These are phyloP conservation scores for Pulveroboletus sp. DNA, from an alignment of 768 basidiomycete species.

Conservation along the genomic window DNA sequence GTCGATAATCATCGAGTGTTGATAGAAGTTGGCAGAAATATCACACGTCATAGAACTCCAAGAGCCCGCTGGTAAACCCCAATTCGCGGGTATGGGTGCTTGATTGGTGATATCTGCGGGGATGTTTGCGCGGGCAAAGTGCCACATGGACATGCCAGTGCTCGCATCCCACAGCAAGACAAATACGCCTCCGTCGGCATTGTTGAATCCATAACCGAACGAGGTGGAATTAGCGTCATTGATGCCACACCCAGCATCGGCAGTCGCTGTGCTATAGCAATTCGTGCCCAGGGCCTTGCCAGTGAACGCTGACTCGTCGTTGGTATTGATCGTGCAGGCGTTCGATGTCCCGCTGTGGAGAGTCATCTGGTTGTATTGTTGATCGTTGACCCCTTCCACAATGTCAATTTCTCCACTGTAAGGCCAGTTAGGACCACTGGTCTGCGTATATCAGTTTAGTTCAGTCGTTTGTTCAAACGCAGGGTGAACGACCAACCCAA, in stretches of 20 bases:
- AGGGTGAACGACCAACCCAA: conserved; percentile 32
- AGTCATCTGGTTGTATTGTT: conserved; percentile 56
- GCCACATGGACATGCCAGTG: conserved; percentile 51
- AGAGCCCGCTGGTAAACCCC: conserved; percentile 50
- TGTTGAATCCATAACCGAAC: conserved; percentile 38
- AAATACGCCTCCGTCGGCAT: conserved; percentile 46
- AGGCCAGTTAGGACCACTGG: conserved; percentile 51
- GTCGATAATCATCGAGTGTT: conserved; percentile 45
- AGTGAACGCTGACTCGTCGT: conserved; percentile 14
- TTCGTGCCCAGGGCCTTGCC: conserved; percentile 22
- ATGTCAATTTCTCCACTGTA: conserved; percentile 63
- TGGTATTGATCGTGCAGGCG: conserved; percentile 26
- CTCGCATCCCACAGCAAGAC: conserved; percentile 48
- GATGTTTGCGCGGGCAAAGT: conserved; percentile 47
- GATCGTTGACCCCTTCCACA: conserved; percentile 65
- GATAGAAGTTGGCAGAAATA: conserved; percentile 45
- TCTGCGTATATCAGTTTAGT: too few relatives aligned
- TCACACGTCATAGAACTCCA: conserved; percentile 49
- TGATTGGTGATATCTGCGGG: conserved; percentile 46
- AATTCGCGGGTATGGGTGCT: conserved; percentile 43
- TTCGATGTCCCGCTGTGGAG: conserved; percentile 51
- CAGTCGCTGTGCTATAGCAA: conserved; percentile 37
- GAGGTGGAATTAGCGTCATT: conserved; percentile 36
- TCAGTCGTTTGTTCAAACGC: neutral
- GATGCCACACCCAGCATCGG: conserved; percentile 50